phyloP scores from a whole-genome alignment of 2,329 filamentous ascomycete species.

The Colletotrichum higginsianum region DNA sequence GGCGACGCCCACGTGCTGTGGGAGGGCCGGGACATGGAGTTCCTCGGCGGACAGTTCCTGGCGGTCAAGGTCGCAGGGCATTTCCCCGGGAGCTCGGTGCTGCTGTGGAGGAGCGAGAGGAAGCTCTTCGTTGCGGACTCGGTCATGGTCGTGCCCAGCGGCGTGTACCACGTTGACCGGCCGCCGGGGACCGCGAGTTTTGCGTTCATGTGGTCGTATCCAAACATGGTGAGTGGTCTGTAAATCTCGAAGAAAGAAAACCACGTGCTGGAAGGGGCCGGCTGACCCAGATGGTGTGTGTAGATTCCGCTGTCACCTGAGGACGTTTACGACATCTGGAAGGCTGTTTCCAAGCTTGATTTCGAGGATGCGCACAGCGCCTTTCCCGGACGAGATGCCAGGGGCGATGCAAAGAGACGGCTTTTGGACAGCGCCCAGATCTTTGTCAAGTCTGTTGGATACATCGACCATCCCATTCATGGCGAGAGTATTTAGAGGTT shows the following conservation, averaged over 20 bases:
- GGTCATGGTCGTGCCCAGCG: constrained; percentile 77
- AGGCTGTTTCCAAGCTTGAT: constrained; percentile 29
- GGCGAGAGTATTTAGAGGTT: constrained; percentile 8
- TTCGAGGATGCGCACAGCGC: constrained; percentile 40
- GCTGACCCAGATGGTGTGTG: not conserved
- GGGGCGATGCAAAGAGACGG: constrained; percentile 37
- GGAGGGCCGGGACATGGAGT: constrained; percentile 56
- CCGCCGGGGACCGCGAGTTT: constrained; percentile 38
- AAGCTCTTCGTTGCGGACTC: constrained; percentile 84
- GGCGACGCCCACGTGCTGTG: constrained; percentile 65
- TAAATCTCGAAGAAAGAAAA: no score
- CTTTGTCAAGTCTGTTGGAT: constrained; percentile 39
- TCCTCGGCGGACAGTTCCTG: constrained; percentile 65
- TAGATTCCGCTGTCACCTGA: constrained; percentile 37
- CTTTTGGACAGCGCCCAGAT: constrained; percentile 41
- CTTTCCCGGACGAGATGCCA: constrained; percentile 31
- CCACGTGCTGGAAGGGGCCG: not conserved
- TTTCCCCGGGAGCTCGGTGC: constrained; percentile 81
- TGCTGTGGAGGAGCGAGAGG: constrained; percentile 67
- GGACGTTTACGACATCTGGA: constrained; percentile 36
- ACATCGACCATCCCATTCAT: constrained; percentile 30
- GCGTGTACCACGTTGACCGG: constrained; percentile 50
- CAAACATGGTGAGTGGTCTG: constrained; percentile 38
- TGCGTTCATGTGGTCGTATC: constrained; percentile 41
- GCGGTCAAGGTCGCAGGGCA: constrained; percentile 83